phyloP scores from a whole-genome alignment of 192 early-diverging fungal genomes.

The Dissophora ornata region DNA sequence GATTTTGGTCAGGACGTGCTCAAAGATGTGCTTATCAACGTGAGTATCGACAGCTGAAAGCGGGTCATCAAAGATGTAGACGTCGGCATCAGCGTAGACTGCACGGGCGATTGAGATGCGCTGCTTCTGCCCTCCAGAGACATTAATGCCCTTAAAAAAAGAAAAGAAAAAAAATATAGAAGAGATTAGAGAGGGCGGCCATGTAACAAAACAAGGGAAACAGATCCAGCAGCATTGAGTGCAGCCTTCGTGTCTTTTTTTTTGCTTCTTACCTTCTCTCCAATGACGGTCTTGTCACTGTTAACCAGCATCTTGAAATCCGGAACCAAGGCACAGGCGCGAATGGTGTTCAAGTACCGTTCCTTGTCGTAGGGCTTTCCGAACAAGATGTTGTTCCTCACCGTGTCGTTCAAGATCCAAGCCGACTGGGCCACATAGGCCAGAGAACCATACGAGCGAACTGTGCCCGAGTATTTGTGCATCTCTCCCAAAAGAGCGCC shows the following conservation, averaged over 20 bases:
- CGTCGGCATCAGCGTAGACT: constrained; percentile 85
- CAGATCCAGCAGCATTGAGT: no score
- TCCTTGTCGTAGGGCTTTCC: constrained; percentile 74
- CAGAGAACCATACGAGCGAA: constrained; percentile 4
- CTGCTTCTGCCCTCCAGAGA: constrained; percentile 78
- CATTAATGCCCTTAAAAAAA: constrained; percentile 74
- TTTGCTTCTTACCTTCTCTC: constrained; percentile 66
- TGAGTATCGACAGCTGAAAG: constrained; percentile 70
- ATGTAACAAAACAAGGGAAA: not conserved
- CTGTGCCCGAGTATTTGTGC: constrained; percentile 28
- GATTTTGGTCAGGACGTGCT: constrained; percentile 32
- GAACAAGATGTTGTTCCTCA: constrained; percentile 92
- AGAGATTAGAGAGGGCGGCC: constrained; percentile 22
- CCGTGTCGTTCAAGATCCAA: constrained; percentile 93
- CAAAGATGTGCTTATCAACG: constrained; percentile 63
- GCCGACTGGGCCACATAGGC: constrained; percentile 64
- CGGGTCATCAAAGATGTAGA: constrained; percentile 58
- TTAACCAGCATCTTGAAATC: constrained; percentile 87
- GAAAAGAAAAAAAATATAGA: not conserved
- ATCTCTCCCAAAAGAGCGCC: constrained; percentile 60
- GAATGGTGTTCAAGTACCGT: constrained; percentile 65
- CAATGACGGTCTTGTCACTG: constrained; percentile 92
- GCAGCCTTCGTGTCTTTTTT: not conserved
- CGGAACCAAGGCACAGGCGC: constrained; percentile 80
- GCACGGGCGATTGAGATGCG: constrained; percentile 72